Percentiles rank a stretch among this genome's conserved stretches.
phyloP scores from a whole-genome alignment of 768 basidiomycete species.

The Boletus rufocinnamomeus region DNA sequence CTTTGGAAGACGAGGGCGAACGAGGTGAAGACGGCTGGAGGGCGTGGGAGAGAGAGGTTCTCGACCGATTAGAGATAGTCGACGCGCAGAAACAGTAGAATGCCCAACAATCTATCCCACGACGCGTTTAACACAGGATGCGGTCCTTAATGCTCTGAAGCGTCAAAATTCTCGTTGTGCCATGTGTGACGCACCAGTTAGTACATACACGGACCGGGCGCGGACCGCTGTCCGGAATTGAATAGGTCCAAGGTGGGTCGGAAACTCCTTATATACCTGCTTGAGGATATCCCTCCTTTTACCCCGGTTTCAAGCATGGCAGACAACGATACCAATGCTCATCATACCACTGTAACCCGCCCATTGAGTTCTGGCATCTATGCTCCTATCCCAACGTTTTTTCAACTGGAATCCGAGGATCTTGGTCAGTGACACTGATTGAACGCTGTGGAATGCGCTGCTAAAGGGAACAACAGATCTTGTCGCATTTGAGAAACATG shows the following conservation, averaged over 20 bases:
- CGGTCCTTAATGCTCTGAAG: not conserved
- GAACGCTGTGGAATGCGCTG: conserved; percentile 1
- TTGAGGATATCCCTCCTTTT: not conserved
- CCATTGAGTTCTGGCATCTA: conserved; percentile 75
- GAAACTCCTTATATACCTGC: conserved; percentile 15
- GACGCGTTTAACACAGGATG: not conserved
- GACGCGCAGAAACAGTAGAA: conserved; percentile 30
- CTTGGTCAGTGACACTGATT: conserved; percentile 56
- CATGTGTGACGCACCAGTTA: not conserved
- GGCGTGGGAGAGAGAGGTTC: conserved; percentile 82
- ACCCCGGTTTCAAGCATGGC: conserved; percentile 38
- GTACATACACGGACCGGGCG: conserved; percentile 9
- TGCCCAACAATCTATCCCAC: not conserved
- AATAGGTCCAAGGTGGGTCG: not conserved
- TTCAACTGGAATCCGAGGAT: conserved; percentile 72
- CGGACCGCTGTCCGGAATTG: conserved; percentile 15
- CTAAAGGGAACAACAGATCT: conserved; percentile 47
- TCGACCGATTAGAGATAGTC: conserved; percentile 65
- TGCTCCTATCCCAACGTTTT: conserved; percentile 88
- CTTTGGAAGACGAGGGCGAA: conserved; percentile 52
- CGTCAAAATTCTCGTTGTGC: not conserved
- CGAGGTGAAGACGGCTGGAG: conserved; percentile 66
- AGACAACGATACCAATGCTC: conserved; percentile 29
- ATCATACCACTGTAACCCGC: conserved; percentile 39
- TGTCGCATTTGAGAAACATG: conserved; percentile 65